Base-by-base conservation (phyloP, 169 alveolate genomes). In the Cryptosporidium canis region DNA sequence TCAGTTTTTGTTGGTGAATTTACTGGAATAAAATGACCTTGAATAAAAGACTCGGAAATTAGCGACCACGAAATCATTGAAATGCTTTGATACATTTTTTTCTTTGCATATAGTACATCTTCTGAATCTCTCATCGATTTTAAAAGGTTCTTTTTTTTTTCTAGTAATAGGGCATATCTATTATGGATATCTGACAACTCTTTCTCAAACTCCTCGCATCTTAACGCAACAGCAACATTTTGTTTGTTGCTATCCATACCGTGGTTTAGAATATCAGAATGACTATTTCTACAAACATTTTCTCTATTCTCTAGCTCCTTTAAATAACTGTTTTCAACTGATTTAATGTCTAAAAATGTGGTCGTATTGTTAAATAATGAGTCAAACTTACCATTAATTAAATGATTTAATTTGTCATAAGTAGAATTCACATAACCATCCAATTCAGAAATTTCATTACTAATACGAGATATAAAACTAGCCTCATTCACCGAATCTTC, bases 121-220 rank as follows among this genome's bases (percentile, higher is more conserved):
- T 77, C 87, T 11, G 87, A 77, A 61, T 77, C 71, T 61, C 71
- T 77, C 87, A 77, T 77, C 5, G 87, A 77, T 9, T 77, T 77
- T 29, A 77, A 33, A 3, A 77, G 45, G 35, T 77, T 65, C 16
- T 58, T 77, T 29, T 77, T 77, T 61, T 77, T 77, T 33, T 77
- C 87, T 27, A 77, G 70, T 41, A 77, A 58, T 58, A 41, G 2
- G 33, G 87, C 87, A 58, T 77, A 61, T 41, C 55, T 55, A 77
- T 29, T 44, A 55, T 61, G 87, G 27, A 77, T 41, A 41, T 18
- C 45, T 21, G 87, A 77, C 21, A 77, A 58, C 44, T 77, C 87
- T 24, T n/a, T 35, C 47, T 77, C 87, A 24, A 77, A 41, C 55
- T 77, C 87, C 64, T 77, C 87, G 18, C 87, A 77, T 41, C 44